phyloP scores from a whole-genome alignment of 2,329 filamentous ascomycete species.

The Orbilia quercus region DNA sequence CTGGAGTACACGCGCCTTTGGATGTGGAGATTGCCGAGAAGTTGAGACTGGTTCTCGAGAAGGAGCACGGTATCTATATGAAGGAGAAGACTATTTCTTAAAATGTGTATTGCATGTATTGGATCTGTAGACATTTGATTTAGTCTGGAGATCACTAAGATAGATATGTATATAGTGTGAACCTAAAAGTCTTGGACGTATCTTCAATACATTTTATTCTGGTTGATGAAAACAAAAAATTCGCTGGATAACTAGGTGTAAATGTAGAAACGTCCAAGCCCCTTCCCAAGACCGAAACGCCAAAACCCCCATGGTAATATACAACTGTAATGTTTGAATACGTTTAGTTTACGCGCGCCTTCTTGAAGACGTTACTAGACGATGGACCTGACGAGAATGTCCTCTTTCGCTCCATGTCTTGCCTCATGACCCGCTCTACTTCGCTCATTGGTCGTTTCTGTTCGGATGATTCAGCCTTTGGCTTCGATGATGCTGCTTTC shows the following conservation, averaged over 20 bases:
- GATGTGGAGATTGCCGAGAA: slow-evolving; percentile 76
- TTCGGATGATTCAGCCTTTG: slow-evolving; percentile 65
- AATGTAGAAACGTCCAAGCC: not conserved
- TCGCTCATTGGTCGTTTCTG: slow-evolving; percentile 83
- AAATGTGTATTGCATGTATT: slow-evolving; percentile 52
- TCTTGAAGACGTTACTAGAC: slow-evolving; percentile 57
- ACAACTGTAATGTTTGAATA: not conserved
- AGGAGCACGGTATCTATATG: slow-evolving; percentile 79
- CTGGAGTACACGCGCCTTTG: slow-evolving; percentile 82
- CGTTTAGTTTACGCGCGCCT: slow-evolving; percentile 51
- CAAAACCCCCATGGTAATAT: not conserved
- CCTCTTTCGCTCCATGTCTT: slow-evolving; percentile 79
- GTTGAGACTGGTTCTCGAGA: slow-evolving; percentile 80
- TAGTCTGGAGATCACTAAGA: slow-evolving; percentile 3
- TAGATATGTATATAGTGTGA: slow-evolving; percentile 27
- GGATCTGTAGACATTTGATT: slow-evolving; percentile 1
- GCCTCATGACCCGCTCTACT: slow-evolving; percentile 87
- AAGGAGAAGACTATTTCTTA: slow-evolving; percentile 73
- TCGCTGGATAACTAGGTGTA: slow-evolving; percentile 12
- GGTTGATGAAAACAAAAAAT: not conserved
- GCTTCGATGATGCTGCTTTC: slow-evolving; percentile 76
- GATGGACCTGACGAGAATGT: slow-evolving; percentile 64
- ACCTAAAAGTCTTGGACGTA: slow-evolving; percentile 10
- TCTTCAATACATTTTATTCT: slow-evolving; percentile 6
- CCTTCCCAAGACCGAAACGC: slow-evolving; percentile 6